Evolutionary conservation across 257 asterid genomes (phyloP), one percentile per base, ranked within the genome.

Genomic region (Solanum pinnatisectum): DNA sequence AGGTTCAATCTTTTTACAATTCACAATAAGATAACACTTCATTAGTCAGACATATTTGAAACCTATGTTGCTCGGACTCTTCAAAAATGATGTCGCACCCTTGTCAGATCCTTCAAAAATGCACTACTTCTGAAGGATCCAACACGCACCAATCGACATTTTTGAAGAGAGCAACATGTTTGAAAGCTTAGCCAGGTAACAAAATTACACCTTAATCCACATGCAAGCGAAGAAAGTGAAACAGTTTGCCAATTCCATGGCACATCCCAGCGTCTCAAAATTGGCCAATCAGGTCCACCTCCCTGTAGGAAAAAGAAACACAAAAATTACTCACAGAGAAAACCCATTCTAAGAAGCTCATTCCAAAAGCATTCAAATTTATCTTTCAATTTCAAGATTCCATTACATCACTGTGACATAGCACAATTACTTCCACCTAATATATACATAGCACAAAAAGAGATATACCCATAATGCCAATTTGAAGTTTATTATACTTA

Each of bases 211-310:
- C 99, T 96, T 85, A 97, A 87, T 93, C 98, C 99, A 91, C 99
- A 97, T 25, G 99, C 99, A 89, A 97, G 94, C 14, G 99, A 95
- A 87, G 96, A 91, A 87, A 97, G 91, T 60, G 99, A 95, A 89
- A 94, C 90, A 8, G 98, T 94, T 84, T 97, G 99, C 99, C 99
- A 97, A 90, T 93, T 95, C 99, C 99, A 97, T 8, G 99, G 99
- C 90, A 97, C 99, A 40, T 95, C 98, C 99, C 99, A 97, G 52
- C 96, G 91, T 87, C 91, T 93, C 91, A 96, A 87, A 90, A 97
- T 92, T 84, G 92, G 94, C 98, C 93, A 94, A 27, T 90, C 94
- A 56, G 92, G 71, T 88, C 88, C 91, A 59, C 87, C 82, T 25
- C 91, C 95, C 99, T 97, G 94, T 72, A 84, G 73, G 60, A 70